phyloP scores from a whole-genome alignment of 257 asterid species.

The Solanum boliviense region DNA sequence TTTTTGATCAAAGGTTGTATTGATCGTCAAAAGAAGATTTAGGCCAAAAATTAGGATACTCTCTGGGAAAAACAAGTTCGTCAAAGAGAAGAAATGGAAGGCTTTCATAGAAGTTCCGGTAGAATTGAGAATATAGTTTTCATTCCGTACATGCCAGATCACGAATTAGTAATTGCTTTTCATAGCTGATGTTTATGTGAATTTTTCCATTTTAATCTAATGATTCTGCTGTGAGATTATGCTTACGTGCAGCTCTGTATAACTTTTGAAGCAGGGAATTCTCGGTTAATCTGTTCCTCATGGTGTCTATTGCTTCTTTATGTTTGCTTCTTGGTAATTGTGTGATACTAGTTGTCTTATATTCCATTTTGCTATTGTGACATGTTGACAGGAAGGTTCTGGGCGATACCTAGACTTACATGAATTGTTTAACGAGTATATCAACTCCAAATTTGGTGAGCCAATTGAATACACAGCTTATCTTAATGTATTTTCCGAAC shows the following conservation, averaged over 20 bases:
- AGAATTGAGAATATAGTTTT: neutral
- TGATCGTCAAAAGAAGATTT: neutral
- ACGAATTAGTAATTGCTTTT: neutral
- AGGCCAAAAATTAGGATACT: neutral
- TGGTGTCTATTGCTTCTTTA: neutral
- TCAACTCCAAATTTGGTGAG: constrained; percentile 82
- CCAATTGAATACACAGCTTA: constrained; percentile 74
- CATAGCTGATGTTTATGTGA: neutral
- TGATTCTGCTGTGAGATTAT: neutral
- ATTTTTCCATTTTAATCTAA: neutral
- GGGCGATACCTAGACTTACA: constrained; percentile 97
- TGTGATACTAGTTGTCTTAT: neutral
- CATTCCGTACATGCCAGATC: neutral
- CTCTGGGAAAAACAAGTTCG: neutral
- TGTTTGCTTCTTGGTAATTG: neutral
- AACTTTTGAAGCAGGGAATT: neutral
- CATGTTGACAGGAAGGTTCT: constrained; percentile 54
- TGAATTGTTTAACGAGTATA: constrained; percentile 69
- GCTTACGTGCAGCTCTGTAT: neutral
- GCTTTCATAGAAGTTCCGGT: neutral
- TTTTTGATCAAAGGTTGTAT: neutral
- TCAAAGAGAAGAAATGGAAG: neutral
- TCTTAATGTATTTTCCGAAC: constrained; percentile 63
- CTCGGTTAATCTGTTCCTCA: neutral
- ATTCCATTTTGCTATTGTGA: neutral